Conservation (phyloP, 2,329 filamentous ascomycete species). For the Chalaropsis thielavioides region DNA sequence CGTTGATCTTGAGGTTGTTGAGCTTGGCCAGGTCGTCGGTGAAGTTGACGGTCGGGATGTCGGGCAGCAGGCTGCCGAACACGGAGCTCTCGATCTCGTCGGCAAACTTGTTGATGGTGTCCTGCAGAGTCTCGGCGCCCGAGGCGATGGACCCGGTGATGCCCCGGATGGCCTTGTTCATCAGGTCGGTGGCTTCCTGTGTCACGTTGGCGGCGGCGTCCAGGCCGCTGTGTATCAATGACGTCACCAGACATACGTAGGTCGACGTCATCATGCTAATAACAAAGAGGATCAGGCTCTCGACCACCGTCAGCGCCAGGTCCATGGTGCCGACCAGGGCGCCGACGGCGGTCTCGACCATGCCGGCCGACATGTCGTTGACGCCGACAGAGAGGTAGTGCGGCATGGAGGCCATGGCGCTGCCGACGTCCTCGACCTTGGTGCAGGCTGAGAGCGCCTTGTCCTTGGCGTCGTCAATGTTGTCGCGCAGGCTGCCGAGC, state of each 20-base stretch:
- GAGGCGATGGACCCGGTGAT: slow-evolving; percentile 47
- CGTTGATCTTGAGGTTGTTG: slow-evolving; percentile 52
- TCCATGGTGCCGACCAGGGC: slow-evolving; percentile 67
- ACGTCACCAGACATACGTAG: slow-evolving; percentile 76
- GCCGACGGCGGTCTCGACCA: slow-evolving; percentile 66
- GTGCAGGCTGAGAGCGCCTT: slow-evolving; percentile 83
- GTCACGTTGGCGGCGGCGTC: slow-evolving; percentile 46
- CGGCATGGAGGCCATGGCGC: slow-evolving; percentile 94
- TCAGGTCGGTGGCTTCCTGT: slow-evolving; percentile 36
- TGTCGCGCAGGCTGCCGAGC: slow-evolving; percentile 54
- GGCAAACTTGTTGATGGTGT: slow-evolving; percentile 37
- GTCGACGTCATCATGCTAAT: slow-evolving; percentile 85
- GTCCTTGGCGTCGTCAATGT: slow-evolving; percentile 59
- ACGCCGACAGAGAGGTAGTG: slow-evolving; percentile 83
- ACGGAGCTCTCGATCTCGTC: slow-evolving; percentile 32
- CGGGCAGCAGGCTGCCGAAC: slow-evolving; percentile 34
- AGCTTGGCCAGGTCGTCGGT: slow-evolving; percentile 49
- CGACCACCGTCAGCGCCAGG: slow-evolving; percentile 66
- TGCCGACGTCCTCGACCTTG: slow-evolving; percentile 83
- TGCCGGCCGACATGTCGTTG: slow-evolving; percentile 68
- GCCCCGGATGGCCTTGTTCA: slow-evolving; percentile 36
- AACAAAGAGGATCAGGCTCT: slow-evolving; percentile 78
- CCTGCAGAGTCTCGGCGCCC: slow-evolving; percentile 35
- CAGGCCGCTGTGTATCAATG: slow-evolving; percentile 66
- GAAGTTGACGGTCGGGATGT: slow-evolving; percentile 46